Evolutionary conservation across 768 basidiomycete species (phyloP).

Genomic region (Chalciporus sphaerocephalus): DNA sequence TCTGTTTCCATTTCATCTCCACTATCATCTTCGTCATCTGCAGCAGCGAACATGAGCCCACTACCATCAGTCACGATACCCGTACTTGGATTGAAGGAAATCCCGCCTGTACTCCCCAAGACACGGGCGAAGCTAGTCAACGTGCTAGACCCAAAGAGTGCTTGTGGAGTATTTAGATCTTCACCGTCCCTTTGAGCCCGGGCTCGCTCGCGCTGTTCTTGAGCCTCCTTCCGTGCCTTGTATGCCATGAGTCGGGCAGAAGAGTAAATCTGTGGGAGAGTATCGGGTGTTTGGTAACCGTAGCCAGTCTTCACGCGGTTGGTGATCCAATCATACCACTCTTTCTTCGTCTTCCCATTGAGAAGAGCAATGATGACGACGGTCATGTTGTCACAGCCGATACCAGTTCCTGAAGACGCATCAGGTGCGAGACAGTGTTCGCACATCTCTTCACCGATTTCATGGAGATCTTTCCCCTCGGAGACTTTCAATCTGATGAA

Average conservation of each 20-base stretch:
- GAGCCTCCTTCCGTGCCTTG: conserved; percentile 56
- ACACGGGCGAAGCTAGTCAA: conserved; percentile 52
- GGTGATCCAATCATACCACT: conserved; percentile 89
- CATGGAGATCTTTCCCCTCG: conserved; percentile 69
- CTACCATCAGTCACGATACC: conserved; percentile 46
- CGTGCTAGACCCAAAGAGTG: conserved; percentile 35
- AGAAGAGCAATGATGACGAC: conserved; percentile 85
- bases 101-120: conserved; percentile 54
- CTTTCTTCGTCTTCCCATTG: conserved; percentile 79
- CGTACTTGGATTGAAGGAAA: conserved; percentile 58
- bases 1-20: conserved; percentile 44
- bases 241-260: conserved; percentile 58
- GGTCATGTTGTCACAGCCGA: conserved; percentile 99
- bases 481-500: conserved; percentile 79
- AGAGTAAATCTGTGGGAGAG: conserved; percentile 74
- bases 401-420: conserved; percentile 82
- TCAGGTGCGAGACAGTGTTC: conserved; percentile 93
- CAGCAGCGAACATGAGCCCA: conserved; percentile 56
- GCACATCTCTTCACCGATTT: conserved; percentile 87
- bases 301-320: conserved; percentile 72
- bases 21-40: conserved; percentile 59
- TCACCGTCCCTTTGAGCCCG: conserved; percentile 34
- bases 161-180: conserved; percentile 18
- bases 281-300: conserved; percentile 74
- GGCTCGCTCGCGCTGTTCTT: conserved; percentile 44